Conservation (phyloP, 108 stramenopile genomes). For the Nitzschia inconspicua region DNA sequence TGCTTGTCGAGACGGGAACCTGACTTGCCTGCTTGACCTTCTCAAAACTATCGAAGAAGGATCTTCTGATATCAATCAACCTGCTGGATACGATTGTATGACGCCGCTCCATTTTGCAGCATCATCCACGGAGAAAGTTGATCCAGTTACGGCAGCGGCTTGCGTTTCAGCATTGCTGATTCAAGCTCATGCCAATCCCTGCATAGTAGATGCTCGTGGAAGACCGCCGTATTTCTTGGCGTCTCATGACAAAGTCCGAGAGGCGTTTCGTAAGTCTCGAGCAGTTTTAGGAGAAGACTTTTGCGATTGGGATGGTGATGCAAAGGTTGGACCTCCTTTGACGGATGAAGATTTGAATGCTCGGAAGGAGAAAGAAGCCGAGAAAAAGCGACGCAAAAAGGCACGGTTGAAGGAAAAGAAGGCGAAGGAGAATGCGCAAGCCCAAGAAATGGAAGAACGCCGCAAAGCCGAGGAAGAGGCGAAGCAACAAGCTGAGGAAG, state of each 20-base stretch:
- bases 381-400: constrained; percentile 76
- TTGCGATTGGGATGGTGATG: constrained; percentile 69
- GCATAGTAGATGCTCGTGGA: constrained; percentile 48
- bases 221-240: constrained; percentile 76
- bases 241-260: constrained; percentile 56
- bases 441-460: constrained; percentile 23
- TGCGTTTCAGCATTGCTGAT: constrained; percentile 49
- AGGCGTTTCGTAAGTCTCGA: constrained; percentile 82
- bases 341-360: constrained; percentile 48
- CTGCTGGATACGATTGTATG: constrained; percentile 47
- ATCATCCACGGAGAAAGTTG: constrained; percentile 12
- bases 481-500: constrained; percentile 35
- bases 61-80: constrained; percentile 25
- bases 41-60: constrained; percentile 9
- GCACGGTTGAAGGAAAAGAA: constrained; percentile 79
- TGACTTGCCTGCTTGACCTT: constrained; percentile 39
- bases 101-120: constrained; percentile 69
- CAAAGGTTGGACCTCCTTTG: constrained; percentile 73
- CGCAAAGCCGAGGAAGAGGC: constrained; percentile 28
- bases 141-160: constrained; percentile 24
- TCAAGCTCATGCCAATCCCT: constrained; percentile 74
- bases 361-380: constrained; percentile 72
- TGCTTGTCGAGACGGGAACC: constrained; percentile 57
- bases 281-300: constrained; percentile 63
- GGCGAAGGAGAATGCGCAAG: constrained; percentile 48